phyloP scores from a whole-genome alignment of 768 basidiomycete species.

The Podaxis sp. region DNA sequence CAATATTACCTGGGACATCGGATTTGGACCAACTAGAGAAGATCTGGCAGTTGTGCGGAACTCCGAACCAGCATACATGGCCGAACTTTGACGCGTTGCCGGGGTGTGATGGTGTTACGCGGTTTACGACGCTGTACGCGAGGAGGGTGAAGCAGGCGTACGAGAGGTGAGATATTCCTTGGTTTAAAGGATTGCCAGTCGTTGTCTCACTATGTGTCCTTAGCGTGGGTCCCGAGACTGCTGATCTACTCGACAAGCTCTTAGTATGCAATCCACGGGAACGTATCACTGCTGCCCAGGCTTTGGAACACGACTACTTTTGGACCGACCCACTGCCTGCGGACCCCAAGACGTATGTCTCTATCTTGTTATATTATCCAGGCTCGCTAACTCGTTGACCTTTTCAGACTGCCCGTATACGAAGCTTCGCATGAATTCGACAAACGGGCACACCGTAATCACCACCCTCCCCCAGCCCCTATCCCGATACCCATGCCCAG shows the following conservation, averaged over 20 bases:
- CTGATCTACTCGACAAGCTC: conserved; percentile 80
- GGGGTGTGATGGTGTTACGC: conserved; percentile 77
- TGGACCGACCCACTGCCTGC: conserved; percentile 89
- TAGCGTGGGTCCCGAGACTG: conserved; percentile 73
- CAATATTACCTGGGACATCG: conserved; percentile 83
- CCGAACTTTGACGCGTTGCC: conserved; percentile 74
- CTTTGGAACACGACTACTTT: conserved; percentile 92
- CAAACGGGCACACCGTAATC: conserved; percentile 61
- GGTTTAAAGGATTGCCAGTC: not conserved
- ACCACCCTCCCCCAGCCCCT: conserved; percentile 31
- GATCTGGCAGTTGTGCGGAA: conserved; percentile 89
- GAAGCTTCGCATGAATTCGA: conserved; percentile 86
- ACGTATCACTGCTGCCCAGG: conserved; percentile 81
- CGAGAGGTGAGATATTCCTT: conserved; percentile 50
- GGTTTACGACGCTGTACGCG: conserved; percentile 48
- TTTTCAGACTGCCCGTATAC: conserved; percentile 64
- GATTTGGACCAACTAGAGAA: conserved; percentile 91
- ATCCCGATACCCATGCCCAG: conserved; percentile 21
- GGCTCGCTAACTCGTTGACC: conserved; percentile 4
- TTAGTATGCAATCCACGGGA: conserved; percentile 81
- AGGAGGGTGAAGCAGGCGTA: conserved; percentile 59
- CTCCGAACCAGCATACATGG: conserved; percentile 82
- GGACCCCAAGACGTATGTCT: conserved; percentile 72
- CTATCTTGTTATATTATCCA: not conserved
- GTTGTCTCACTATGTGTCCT: conserved; percentile 6